Conservation (phyloP, 2,329 filamentous ascomycete genomes). For the Colletotrichum brevisporum region DNA sequence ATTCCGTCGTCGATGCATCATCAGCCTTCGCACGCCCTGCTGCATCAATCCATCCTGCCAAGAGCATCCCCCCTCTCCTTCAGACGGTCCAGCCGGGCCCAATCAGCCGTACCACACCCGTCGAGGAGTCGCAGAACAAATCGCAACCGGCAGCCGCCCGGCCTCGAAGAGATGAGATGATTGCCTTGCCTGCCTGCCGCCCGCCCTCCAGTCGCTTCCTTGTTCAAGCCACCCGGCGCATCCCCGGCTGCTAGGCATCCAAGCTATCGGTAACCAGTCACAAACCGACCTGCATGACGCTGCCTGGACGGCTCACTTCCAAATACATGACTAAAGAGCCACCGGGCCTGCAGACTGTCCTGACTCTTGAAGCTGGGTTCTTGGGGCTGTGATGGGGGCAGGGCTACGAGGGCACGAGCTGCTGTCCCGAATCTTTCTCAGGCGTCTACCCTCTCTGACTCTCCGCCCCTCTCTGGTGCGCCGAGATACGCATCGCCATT, state of each 20-base stretch:
- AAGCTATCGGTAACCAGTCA: constrained; percentile 27
- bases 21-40: background rate
- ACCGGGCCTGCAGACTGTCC: background rate
- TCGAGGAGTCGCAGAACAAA: too few species aligned
- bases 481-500: constrained; percentile 9
- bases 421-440: background rate
- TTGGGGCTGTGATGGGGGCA: background rate
- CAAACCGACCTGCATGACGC: background rate
- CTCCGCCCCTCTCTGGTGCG: background rate
- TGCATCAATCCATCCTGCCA: constrained; percentile 9
- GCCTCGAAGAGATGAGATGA: constrained; percentile 1
- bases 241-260: constrained; percentile 16
- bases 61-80: background rate
- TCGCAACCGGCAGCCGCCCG: too few species aligned
- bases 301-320: too few species aligned
- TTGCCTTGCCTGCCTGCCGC: constrained; percentile 3
- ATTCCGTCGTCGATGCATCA: constrained; percentile 1
- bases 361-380: background rate
- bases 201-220: constrained; percentile 1
- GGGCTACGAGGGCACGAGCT: background rate
- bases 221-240: constrained; percentile 1
- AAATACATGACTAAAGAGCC: background rate
- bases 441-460: constrained; percentile 1
- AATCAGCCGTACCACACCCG: background rate
- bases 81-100: background rate